A percentile compares a stretch with the other conserved stretches of the same genome.
Evolutionary conservation across 139 green algal genomes (phyloP).

Genomic region (Ettlia oleoabundans): DNA sequence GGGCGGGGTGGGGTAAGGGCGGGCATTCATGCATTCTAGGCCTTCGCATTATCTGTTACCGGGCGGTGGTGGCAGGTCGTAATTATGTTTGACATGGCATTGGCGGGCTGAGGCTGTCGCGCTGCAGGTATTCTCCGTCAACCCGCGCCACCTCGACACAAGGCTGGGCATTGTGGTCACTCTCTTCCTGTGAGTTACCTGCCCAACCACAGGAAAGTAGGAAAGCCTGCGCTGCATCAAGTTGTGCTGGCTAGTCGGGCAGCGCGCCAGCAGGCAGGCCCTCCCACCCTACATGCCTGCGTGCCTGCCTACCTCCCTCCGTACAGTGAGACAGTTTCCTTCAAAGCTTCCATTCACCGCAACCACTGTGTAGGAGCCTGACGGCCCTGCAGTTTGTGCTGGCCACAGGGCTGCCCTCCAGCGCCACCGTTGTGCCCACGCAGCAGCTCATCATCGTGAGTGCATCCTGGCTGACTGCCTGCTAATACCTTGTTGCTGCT

Average conservation of each 20-base stretch:
- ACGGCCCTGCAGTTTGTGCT: conserved; percentile 35
- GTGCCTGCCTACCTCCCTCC: no score
- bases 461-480: neutral
- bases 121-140: conserved; percentile 23
- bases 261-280: neutral
- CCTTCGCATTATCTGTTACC: no score
- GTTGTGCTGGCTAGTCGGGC: no score
- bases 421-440: conserved; percentile 37
- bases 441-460: conserved; percentile 39
- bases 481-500: no score
- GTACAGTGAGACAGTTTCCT: neutral
- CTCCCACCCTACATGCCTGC: no score
- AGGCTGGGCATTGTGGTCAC: conserved; percentile 47
- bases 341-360: neutral
- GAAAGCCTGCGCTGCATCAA: neutral
- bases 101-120: no score
- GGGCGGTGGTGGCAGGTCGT: no score
- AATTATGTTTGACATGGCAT: no score
- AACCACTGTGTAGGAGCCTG: neutral
- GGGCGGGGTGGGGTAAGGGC: no score
- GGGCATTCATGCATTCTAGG: no score
- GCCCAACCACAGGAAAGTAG: neutral
- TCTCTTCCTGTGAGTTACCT: conserved; percentile 28
- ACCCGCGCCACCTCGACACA: conserved; percentile 36
- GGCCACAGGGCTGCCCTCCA: conserved; percentile 5